Percentiles rank a stretch among this genome's conserved stretches.
phyloP scores from a whole-genome alignment of 345 rosid species.

The Rhodomyrtus tomentosa region DNA sequence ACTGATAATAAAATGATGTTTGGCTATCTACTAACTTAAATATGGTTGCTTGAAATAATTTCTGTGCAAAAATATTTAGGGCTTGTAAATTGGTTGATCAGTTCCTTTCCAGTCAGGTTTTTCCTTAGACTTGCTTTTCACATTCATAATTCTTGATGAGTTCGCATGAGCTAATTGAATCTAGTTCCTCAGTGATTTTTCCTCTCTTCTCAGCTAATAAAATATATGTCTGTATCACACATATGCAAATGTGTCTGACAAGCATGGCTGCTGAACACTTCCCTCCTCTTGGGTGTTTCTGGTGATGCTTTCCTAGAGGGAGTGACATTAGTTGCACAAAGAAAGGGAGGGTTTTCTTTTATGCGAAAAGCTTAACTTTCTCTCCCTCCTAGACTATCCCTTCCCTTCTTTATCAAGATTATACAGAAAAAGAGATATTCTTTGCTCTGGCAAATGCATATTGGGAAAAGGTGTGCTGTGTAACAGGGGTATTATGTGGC shows the following conservation, averaged over 20 bases:
- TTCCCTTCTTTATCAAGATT: neutral
- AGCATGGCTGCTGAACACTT: neutral
- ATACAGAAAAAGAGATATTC: neutral
- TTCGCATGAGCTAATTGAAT: neutral
- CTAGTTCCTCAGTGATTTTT: neutral
- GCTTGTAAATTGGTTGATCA: neutral
- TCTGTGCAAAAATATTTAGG: neutral
- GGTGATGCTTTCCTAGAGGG: neutral
- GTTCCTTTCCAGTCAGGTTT: neutral
- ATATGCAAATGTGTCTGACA: neutral
- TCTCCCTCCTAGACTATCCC: neutral
- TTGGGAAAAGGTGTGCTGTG: neutral
- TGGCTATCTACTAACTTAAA: neutral
- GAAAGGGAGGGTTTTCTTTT: neutral
- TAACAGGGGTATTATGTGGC: neutral
- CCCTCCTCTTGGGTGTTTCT: neutral
- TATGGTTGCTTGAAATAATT: neutral
- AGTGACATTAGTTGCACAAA: neutral
- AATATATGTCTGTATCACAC: neutral
- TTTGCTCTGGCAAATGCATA: neutral
- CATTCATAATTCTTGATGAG: neutral
- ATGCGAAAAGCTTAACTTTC: neutral
- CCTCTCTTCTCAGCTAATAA: neutral
- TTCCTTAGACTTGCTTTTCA: neutral
- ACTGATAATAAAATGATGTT: neutral